Evolutionary conservation across 2,329 filamentous ascomycete genomes (phyloP).

Genomic region (Fusarium miscanthi): DNA sequence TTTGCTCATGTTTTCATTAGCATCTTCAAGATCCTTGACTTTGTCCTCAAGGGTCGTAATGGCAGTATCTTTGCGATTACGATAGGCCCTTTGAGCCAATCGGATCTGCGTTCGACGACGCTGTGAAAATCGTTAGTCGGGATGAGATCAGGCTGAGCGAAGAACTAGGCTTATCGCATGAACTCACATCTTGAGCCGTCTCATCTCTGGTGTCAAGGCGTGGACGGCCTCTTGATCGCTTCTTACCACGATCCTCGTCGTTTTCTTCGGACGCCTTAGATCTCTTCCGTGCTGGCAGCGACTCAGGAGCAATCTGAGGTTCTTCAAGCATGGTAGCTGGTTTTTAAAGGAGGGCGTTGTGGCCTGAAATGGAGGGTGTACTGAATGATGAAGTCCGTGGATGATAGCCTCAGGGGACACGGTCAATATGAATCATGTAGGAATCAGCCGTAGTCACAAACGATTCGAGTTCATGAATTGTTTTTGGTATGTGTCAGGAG

Average conservation of each 20-base stretch:
- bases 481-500: background rate
- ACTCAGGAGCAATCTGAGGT: background rate
- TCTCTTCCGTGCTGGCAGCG: slow-evolving; percentile 40
- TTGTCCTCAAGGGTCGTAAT: slow-evolving; percentile 78
- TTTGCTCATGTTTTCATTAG: slow-evolving; percentile 79
- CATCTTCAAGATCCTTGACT: slow-evolving; percentile 74
- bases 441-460: background rate
- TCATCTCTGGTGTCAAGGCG: slow-evolving; percentile 81
- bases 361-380: background rate
- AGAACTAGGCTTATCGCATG: background rate
- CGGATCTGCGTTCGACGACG: slow-evolving; percentile 88
- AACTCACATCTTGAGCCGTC: slow-evolving; percentile 78
- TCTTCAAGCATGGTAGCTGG: slow-evolving; percentile 17
- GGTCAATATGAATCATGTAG: background rate
- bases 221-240: slow-evolving; percentile 77
- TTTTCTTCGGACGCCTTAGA: slow-evolving; percentile 37
- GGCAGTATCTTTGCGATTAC: slow-evolving; percentile 84
- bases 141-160: background rate
- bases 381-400: background rate
- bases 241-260: slow-evolving; percentile 60
- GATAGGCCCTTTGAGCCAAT: slow-evolving; percentile 85
- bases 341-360: background rate
- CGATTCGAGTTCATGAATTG: background rate
- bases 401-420: background rate
- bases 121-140: slow-evolving; percentile 55